These are phyloP conservation scores for Pythium aristosporum DNA, from an alignment of 352 stramenopile species.

Conservation along the genomic window DNA sequence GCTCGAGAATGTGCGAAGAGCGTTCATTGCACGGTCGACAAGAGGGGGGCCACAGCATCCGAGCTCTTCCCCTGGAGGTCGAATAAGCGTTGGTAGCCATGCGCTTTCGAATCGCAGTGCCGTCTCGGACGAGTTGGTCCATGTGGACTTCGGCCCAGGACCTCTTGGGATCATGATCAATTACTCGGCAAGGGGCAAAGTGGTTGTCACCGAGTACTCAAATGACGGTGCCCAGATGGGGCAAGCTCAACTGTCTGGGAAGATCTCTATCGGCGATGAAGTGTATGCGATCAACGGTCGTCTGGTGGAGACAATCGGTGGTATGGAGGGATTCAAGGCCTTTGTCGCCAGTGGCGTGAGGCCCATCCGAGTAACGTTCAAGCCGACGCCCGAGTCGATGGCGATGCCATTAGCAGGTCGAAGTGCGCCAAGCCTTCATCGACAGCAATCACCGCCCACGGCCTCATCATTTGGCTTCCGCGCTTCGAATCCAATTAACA, in stretches of 20 bases:
- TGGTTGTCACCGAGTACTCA: constrained; percentile 83
- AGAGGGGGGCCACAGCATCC: background rate
- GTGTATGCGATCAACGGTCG: constrained; percentile 78
- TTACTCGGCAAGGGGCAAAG: constrained; percentile 64
- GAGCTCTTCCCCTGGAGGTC: background rate
- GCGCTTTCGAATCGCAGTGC: background rate
- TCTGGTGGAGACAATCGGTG: constrained; percentile 51
- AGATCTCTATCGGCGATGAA: constrained; percentile 71
- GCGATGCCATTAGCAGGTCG: constrained; percentile 15
- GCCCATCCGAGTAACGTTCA: constrained; percentile 71
- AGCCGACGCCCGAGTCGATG: constrained; percentile 30
- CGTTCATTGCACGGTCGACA: constrained; percentile 21
- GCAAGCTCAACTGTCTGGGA: constrained; percentile 69
- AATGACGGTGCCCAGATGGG: constrained; percentile 64
- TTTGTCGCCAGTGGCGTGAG: constrained; percentile 58
- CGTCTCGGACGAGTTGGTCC: constrained; percentile 38
- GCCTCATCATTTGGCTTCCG: constrained; percentile 1
- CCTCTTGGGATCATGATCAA: constrained; percentile 85
- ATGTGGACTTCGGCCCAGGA: constrained; percentile 69
- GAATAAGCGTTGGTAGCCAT: background rate
- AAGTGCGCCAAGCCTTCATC: background rate
- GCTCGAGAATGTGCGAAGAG: constrained; percentile 56
- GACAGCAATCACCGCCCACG: constrained; percentile 3
- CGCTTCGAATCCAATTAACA: background rate
- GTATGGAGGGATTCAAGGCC: constrained; percentile 82